Conservation (phyloP, 208 protist genomes). For the Angomonas deanei region DNA sequence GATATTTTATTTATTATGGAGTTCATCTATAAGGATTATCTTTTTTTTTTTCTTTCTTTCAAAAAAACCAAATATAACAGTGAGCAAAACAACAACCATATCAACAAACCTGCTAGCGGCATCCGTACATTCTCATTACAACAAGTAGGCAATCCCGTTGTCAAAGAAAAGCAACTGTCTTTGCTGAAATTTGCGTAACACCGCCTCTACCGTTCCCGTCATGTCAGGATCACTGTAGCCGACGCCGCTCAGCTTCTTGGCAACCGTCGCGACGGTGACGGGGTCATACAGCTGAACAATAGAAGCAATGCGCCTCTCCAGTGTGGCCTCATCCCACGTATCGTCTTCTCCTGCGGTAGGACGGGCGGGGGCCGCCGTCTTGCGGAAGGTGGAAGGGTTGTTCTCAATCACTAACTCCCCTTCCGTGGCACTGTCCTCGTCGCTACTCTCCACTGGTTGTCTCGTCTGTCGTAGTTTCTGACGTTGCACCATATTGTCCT, state of each 20-base stretch:
- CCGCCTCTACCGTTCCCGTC: slow-evolving; percentile 33
- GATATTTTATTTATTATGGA: too few relatives aligned
- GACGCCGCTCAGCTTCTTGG: slow-evolving; percentile 70
- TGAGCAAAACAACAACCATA: too few relatives aligned
- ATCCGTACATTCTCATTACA: too few relatives aligned
- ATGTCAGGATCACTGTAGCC: slow-evolving; percentile 45
- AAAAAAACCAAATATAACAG: too few relatives aligned
- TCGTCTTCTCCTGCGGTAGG: slow-evolving; percentile 2
- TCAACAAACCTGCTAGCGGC: too few relatives aligned
- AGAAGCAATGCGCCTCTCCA: slow-evolving; percentile 65
- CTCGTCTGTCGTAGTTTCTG: not conserved
- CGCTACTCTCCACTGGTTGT: not conserved
- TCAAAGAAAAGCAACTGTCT: slow-evolving; percentile 79
- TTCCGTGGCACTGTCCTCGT: not conserved
- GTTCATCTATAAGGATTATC: too few relatives aligned
- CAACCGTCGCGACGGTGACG: slow-evolving; percentile 65
- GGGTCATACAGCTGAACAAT: slow-evolving; percentile 79
- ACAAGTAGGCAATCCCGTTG: slow-evolving; percentile 75
- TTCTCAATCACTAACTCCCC: not conserved
- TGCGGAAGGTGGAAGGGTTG: not conserved
- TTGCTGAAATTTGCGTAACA: slow-evolving; percentile 63
- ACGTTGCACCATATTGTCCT: slow-evolving; percentile 3
- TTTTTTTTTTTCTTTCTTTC: too few relatives aligned
- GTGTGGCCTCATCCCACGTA: slow-evolving; percentile 16
- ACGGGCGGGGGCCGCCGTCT: not conserved